These are phyloP conservation scores for Fraxinus paxiana DNA, from an alignment of 305 asterid genomes.

Conservation along the genomic window DNA sequence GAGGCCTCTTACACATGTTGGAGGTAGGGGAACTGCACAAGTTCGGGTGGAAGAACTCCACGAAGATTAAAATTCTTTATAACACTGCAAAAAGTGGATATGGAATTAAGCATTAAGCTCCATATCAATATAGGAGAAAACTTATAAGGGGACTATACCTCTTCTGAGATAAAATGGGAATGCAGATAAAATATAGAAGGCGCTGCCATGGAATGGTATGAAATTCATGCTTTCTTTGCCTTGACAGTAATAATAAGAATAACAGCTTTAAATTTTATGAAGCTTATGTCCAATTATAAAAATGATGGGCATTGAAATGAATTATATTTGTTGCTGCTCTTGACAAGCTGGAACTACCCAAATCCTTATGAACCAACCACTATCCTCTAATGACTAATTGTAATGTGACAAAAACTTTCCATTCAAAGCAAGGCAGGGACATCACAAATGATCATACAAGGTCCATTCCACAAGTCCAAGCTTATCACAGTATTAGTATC, in stretches of 20 bases:
- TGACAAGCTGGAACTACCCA: neutral
- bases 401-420: neutral
- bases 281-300: neutral
- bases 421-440: neutral
- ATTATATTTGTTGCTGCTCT: neutral
- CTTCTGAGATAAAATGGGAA: neutral
- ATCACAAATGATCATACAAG: neutral
- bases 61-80: conserved; percentile 67
- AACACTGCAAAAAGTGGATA: conserved; percentile 45
- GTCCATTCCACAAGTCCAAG: neutral
- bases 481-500: neutral
- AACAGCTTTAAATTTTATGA: neutral
- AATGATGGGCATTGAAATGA: neutral
- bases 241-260: neutral
- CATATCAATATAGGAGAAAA: neutral
- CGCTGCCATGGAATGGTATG: neutral
- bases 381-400: neutral
- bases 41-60: conserved; percentile 67
- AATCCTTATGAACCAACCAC: neutral
- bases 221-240: neutral
- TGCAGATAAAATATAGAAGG: neutral
- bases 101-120: neutral
- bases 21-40: conserved; percentile 60
- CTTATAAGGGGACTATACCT: neutral
- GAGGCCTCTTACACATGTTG: conserved; percentile 50